These are phyloP conservation scores for Inga leiocalycina DNA, from an alignment of 306 rosid species.

Conservation along the genomic window DNA sequence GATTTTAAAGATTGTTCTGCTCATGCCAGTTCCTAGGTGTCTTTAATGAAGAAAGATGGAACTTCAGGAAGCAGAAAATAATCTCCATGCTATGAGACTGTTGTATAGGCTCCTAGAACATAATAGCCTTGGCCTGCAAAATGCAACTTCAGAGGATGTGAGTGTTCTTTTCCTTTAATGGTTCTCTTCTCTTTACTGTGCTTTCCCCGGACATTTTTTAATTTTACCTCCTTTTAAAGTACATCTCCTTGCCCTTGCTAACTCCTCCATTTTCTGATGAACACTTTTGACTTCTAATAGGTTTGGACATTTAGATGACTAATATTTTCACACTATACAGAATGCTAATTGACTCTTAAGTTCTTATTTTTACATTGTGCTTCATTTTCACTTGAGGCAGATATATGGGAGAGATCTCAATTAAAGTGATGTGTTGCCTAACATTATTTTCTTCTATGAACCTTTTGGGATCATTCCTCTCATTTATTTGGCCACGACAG, in stretches of 20 bases:
- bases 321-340: background rate
- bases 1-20: background rate
- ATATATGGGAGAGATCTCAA: background rate
- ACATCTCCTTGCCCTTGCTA: background rate
- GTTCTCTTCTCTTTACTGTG: background rate
- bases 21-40: background rate
- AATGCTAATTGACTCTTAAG: background rate
- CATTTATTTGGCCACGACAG: background rate
- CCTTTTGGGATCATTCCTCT: background rate
- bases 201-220: background rate
- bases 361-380: background rate
- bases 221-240: too few relatives aligned
- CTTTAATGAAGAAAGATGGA: constrained; percentile 33
- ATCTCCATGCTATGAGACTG: constrained; percentile 55
- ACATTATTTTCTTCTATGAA: background rate
- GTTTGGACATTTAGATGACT: background rate
- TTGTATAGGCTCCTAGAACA: constrained; percentile 55
- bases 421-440: background rate
- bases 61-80: constrained; percentile 45
- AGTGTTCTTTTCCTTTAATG: background rate
- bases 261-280: background rate
- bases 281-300: background rate
- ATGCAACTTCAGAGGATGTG: constrained; percentile 37
- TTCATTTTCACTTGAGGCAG: background rate
- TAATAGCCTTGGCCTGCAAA: constrained; percentile 15